Base-by-base conservation (phyloP, 1,284 basidiomycete genomes). In the Naganishia sp. region DNA sequence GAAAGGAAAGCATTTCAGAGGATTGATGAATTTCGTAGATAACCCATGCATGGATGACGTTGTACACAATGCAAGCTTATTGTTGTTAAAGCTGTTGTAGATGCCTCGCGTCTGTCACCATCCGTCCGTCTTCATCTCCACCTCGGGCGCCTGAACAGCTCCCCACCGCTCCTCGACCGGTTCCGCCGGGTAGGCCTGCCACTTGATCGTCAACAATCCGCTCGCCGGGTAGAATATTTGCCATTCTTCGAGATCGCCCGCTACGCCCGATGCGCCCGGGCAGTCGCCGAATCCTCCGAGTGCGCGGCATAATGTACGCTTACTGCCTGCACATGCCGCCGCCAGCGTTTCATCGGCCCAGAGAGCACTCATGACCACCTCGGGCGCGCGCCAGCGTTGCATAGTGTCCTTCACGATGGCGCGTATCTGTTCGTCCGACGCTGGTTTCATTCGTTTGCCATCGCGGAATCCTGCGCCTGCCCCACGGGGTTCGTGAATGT, bases 321-420 rank as follows among this genome's bases (percentile, higher is more conserved):
- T 78, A 45, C 71, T 73, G 1, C 90, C 90, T 18, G 86, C 88
- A 70, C 90, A 91, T n/a, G 83, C 74, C 9, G 79, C 70, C 0
- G 84, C 78, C 46, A 92, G 78, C 6, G 85, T 82, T 6, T 80
- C 78, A 65, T 86, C 82, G 50, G 84, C 87, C 90, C 90, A 92
- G 23, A 92, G 75, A 70, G 90, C 87, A 60, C 86, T 83, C 69
- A 89, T 79, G 67, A 82, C 81, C 21, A 79, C 74, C 43, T 70
- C 42, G 1, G 76, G 76, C 65, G 86, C 81, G 13, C 83, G 74
- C 74, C 82, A 84, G 21, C 80, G 75, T 53, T 84, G 81, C 82
- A 91, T 86, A 64, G 79, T 83, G 2, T 76, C 71, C 72, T 82
- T 81, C 13, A 90, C 82, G 9, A 76, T 77, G 9, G 81, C 76